Percentiles rank a stretch among this genome's conserved stretches.
Conservation (phyloP, 2,329 filamentous ascomycete genomes). For the Ophiocordyceps robertsii region DNA sequence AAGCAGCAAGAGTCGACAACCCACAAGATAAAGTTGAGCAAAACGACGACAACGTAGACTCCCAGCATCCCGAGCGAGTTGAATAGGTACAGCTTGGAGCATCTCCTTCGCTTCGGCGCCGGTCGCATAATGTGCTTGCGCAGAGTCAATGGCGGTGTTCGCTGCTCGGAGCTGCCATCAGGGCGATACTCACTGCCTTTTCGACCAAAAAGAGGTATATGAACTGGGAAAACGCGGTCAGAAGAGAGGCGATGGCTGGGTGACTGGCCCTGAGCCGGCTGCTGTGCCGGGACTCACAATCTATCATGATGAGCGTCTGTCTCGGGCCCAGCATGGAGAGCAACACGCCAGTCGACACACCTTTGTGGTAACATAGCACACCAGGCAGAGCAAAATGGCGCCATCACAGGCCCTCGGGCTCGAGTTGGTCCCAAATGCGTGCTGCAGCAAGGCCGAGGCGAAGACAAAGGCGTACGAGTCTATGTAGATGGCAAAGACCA, state of each 20-base stretch:
- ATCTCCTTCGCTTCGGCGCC: constrained; percentile 33
- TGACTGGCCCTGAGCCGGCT: neutral
- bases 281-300: constrained; percentile 12
- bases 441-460: constrained; percentile 40
- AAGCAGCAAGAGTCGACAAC: constrained; percentile 7
- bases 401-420: constrained; percentile 37
- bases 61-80: constrained; percentile 44
- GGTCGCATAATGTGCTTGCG: constrained; percentile 43
- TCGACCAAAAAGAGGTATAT: constrained; percentile 55
- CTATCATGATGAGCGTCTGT: constrained; percentile 6
- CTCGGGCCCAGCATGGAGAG: neutral
- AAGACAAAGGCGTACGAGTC: constrained; percentile 49
- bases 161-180: neutral
- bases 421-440: constrained; percentile 41
- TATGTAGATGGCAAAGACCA: constrained; percentile 44
- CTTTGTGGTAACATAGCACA: constrained; percentile 51
- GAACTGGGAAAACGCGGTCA: constrained; percentile 17
- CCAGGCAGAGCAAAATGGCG: constrained; percentile 45
- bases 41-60: constrained; percentile 31
- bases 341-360: constrained; percentile 16
- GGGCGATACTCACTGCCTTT: constrained; percentile 34
- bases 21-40: constrained; percentile 49
- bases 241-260: neutral
- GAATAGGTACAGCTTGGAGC: constrained; percentile 45
- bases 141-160: constrained; percentile 3